Base-by-base conservation (phyloP, 1,139 yeast species). In the Schwanniomyces etchellsii region DNA sequence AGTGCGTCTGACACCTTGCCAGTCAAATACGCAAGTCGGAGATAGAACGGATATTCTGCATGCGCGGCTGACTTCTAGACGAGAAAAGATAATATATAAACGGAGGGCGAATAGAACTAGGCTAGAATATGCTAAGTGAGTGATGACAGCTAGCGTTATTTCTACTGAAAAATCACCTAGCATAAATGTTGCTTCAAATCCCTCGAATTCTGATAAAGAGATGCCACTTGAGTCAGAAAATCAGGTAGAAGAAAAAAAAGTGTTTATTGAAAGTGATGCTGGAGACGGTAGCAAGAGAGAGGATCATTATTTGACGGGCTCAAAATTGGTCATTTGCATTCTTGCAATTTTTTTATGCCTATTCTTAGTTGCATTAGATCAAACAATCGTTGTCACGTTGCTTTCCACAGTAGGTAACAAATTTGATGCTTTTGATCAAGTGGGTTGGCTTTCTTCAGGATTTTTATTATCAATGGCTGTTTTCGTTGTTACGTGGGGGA, bases 251-350 rank as follows among this genome's bases (percentile, higher is more conserved):
- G 21, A 18, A 18, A 23, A 23, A 13, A 27, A 28, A 13, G 20
- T 14, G 16, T 24, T 21, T 11, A 58, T 56, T 28, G 67, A 61
- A 38, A 42, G 57, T 21, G 67, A 61, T 38, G 69, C 70, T 14
- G 70, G 70, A 23, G 70, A 64, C 39, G 70, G 70, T 14, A 60
- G 67, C 7, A 47, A 40, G 30, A 49, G 64, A 40, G 62, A 60
- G 39, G 67, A 64, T 22, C 64, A 60, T 31, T 58, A 59, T 33
- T 43, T 64, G 21, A 50, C 47, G 4, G 70, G 70, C 0, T 4
- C 35, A 7, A 44, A 46, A 20, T 45, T 64, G 24, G 27, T 35
- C 4, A 26, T 53, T 6, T 62, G 70, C 41, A 34, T 57, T 14
- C 5, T 47, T 1, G 43, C 65, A 2, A 34, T 53, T 5, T 51